Base-by-base conservation (phyloP, 2,329 filamentous ascomycete genomes). In the Cryphonectria radicalis region DNA sequence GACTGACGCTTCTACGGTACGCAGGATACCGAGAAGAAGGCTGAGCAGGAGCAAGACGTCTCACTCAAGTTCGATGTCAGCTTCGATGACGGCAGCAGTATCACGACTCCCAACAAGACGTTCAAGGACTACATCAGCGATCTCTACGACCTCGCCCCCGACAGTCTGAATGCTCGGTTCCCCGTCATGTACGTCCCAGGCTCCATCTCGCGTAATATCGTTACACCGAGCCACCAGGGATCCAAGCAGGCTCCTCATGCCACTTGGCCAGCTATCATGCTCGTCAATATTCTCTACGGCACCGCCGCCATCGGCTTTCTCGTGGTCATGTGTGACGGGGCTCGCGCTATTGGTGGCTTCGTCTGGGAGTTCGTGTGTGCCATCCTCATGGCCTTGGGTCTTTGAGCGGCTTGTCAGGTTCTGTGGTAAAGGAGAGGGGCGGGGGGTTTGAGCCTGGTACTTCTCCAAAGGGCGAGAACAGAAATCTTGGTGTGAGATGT, bases 291-390 rank as follows among this genome's bases (percentile, higher is more conserved):
- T 1, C 11, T 64, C 22, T 64, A 28, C 17, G 43, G 62, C 28
- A n/a, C 22, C 28, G 67, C 62, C 37, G 19, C 22, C 8, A 1
- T 69, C 19, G 43, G 67, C 19, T 69, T 69, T 37, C 6, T 57
- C 4, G 40, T 59, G 17, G 64, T 60, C 60, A 65, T 69, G 50
- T 60, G 19, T 13, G 50, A 57, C n/a, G 67, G 67, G 7, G 11
- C 57, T 19, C 11, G 19, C 13, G 50, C 43, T 37, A n/a, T 65
- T 6, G 67, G 43, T 7, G 60, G 25, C 4, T 67, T 57, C 50
- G 19, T 25, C 2, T 42, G 50, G 50, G 65, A 17, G 10, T 1
- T 67, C 6, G 13, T 67, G 13, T 62, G 17, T 37, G 59, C 19
- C 17, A n/a, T 37, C 35, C 10, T 62, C 32, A 62, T 40, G 59